Conservation (phyloP, 768 basidiomycete genomes). For the Boletellus sp. region DNA sequence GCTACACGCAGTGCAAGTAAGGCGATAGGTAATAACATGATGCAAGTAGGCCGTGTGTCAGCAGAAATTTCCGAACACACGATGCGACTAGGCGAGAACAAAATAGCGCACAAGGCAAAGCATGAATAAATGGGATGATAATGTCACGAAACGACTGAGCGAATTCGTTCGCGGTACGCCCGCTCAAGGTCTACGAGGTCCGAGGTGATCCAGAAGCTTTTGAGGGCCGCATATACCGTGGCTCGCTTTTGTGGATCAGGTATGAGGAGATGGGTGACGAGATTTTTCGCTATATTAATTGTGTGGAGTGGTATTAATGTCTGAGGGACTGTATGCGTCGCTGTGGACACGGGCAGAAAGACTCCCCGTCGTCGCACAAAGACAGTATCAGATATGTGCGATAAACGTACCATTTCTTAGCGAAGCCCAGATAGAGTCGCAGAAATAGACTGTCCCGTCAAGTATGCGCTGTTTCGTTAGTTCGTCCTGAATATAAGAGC, state of each 20-base stretch:
- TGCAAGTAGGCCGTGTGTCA: not conserved
- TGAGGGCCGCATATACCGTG: slow-evolving; percentile 59
- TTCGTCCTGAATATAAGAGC: slow-evolving; percentile 48
- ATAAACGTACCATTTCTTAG: slow-evolving; percentile 55
- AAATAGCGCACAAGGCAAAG: not conserved
- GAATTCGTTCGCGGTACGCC: slow-evolving; percentile 57
- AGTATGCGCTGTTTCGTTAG: slow-evolving; percentile 69
- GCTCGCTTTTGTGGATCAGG: slow-evolving; percentile 55
- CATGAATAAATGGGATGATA: not conserved
- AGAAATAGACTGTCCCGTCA: slow-evolving; percentile 56
- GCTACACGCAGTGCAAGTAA: slow-evolving; percentile 2
- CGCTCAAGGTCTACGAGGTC: slow-evolving; percentile 59
- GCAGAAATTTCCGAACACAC: slow-evolving; percentile 1
- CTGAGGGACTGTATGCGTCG: not conserved
- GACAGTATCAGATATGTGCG: not conserved
- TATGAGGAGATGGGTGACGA: slow-evolving; percentile 60
- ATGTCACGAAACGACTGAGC: slow-evolving; percentile 12
- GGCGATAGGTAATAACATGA: not conserved
- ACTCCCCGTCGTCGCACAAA: slow-evolving; percentile 1
- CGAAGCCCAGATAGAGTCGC: slow-evolving; percentile 48
- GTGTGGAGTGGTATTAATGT: slow-evolving; percentile 4
- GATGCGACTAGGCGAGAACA: not conserved
- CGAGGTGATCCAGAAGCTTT: slow-evolving; percentile 61
- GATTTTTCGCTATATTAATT: slow-evolving; percentile 40
- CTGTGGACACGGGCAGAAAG: not conserved